These are phyloP conservation scores for Stereum hirsutum DNA, from an alignment of 1,284 basidiomycete genomes.

Conservation along the genomic window DNA sequence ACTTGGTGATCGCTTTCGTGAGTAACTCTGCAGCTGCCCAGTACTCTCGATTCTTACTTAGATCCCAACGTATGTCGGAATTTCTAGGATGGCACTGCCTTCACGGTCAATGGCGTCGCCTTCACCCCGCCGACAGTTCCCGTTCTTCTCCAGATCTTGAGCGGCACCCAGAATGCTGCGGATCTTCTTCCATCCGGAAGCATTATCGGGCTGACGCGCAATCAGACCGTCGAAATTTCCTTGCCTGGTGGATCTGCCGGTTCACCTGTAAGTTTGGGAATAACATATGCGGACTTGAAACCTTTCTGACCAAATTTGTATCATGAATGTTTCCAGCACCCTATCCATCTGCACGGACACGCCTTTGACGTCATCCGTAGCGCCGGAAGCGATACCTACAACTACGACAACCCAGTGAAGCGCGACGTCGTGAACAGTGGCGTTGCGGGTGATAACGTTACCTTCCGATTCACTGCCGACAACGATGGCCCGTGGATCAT, in stretches of 20 bases:
- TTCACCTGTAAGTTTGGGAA: slow-evolving; percentile 12
- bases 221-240: slow-evolving; percentile 25
- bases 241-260: slow-evolving; percentile 19
- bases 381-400: slow-evolving; percentile 18
- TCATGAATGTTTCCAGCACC: slow-evolving; percentile 19
- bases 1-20: slow-evolving; percentile 16
- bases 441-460: slow-evolving; percentile 13
- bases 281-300: not conserved
- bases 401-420: slow-evolving; percentile 27
- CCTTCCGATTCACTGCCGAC: slow-evolving; percentile 26
- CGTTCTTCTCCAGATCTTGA: slow-evolving; percentile 26
- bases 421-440: slow-evolving; percentile 20
- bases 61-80: not conserved
- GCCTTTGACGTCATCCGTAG: not conserved
- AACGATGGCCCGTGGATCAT: slow-evolving; percentile 41
- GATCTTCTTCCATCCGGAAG: slow-evolving; percentile 20
- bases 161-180: slow-evolving; percentile 17
- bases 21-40: slow-evolving; percentile 1
- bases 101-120: slow-evolving; percentile 17
- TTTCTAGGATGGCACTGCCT: not conserved
- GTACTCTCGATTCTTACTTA: not conserved
- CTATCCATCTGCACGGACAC: slow-evolving; percentile 28
- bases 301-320: not conserved
- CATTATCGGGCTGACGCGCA: slow-evolving; percentile 18
- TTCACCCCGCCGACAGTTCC: slow-evolving; percentile 20